Evolutionary conservation across 345 rosid genomes (phyloP).

Genomic region (Acer yangbiense): DNA sequence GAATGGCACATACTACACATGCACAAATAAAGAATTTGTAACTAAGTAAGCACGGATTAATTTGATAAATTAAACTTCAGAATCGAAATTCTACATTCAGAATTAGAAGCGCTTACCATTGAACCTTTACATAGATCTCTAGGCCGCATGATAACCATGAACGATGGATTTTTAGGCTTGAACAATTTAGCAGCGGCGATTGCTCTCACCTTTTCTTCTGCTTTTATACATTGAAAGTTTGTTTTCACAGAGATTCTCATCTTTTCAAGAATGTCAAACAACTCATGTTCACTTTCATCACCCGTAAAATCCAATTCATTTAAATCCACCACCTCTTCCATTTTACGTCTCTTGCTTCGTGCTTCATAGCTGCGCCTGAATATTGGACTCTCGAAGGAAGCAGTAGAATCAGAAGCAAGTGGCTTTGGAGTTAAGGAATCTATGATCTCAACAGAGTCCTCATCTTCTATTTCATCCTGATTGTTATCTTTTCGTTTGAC

Average conservation of each 20-base stretch:
- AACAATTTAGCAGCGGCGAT: neutral
- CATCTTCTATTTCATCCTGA: neutral
- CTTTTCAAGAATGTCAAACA: neutral
- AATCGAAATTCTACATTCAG: too few relatives aligned
- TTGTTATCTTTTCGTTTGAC: neutral
- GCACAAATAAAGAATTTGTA: neutral
- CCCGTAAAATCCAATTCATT: too few relatives aligned
- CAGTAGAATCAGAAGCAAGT: neutral
- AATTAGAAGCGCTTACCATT: neutral
- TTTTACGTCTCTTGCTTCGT: constrained; percentile 14
- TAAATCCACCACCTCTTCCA: constrained; percentile 16
- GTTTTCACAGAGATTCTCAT: neutral
- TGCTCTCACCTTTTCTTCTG: neutral
- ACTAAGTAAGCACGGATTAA: neutral
- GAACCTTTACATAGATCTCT: neutral
- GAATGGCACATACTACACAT: constrained; percentile 18
- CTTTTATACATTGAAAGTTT: neutral
- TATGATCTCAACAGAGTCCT: neutral
- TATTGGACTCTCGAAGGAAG: neutral
- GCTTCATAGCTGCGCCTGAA: neutral
- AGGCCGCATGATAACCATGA: neutral
- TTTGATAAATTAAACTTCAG: neutral
- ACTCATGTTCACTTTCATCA: neutral
- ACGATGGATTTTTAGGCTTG: neutral
- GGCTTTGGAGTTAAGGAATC: neutral